Evolutionary conservation across 192 early-diverging fungal species (phyloP).

Genomic region (Coemansia guatemalensis): DNA sequence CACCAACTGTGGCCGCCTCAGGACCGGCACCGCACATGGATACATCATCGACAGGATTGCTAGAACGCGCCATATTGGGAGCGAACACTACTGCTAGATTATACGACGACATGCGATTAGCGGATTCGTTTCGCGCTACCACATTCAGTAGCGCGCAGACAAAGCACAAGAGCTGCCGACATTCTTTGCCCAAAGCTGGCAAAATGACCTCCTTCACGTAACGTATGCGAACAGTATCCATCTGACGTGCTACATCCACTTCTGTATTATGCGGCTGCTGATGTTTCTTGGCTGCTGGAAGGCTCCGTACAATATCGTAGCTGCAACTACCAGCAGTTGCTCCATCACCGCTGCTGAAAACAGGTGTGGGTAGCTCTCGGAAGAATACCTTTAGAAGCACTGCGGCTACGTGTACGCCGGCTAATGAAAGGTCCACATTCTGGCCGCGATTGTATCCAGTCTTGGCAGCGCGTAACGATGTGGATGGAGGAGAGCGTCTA

Average conservation of each 20-base stretch:
- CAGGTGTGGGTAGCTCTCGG: constrained; percentile 72
- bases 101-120: constrained; percentile 77
- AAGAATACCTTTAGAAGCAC: constrained; percentile 82
- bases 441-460: constrained; percentile 33
- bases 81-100: constrained; percentile 86
- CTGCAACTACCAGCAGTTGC: constrained; percentile 38
- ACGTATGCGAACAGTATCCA: constrained; percentile 25
- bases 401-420: constrained; percentile 77
- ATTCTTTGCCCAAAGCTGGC: constrained; percentile 29
- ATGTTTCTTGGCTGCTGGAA: constrained; percentile 15
- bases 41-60: constrained; percentile 42
- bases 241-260: constrained; percentile 23
- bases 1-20: constrained; percentile 27
- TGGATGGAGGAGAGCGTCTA: constrained; percentile 75
- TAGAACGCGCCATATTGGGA: constrained; percentile 73
- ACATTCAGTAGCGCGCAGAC: constrained; percentile 57
- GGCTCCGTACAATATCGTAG: constrained; percentile 55
- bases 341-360: constrained; percentile 56
- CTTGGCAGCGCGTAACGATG: constrained; percentile 59
- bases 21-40: constrained; percentile 39
- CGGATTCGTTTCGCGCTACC: constrained; percentile 61
- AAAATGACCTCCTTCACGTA: constrained; percentile 38
- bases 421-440: constrained; percentile 57
- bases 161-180: constrained; percentile 30
- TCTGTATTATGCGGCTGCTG: neutral